phyloP scores from a whole-genome alignment of 1,139 yeast genomes.

The Sugiyamaella novakii region DNA sequence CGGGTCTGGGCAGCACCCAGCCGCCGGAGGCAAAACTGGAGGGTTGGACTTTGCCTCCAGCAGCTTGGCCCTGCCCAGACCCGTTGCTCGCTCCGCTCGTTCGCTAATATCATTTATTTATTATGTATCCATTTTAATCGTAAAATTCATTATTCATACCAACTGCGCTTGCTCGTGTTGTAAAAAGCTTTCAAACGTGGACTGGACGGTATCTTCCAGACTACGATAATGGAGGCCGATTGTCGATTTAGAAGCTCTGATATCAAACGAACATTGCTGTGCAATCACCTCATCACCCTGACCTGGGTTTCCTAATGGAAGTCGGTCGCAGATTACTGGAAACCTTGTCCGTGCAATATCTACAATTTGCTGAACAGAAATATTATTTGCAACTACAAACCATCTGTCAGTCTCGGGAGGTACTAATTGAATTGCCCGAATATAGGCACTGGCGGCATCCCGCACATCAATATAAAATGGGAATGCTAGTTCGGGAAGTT shows the following conservation, averaged over 20 bases:
- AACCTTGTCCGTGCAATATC: constrained; percentile 27
- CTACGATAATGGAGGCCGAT: constrained; percentile 26
- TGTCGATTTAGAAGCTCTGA: constrained; percentile 25
- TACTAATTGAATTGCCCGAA: constrained; percentile 28
- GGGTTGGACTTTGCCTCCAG: too few relatives aligned
- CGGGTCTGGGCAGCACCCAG: too few relatives aligned
- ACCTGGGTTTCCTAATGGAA: constrained; percentile 28
- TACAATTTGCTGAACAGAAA: constrained; percentile 31
- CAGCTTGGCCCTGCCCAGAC: background rate
- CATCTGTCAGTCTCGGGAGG: constrained; percentile 32
- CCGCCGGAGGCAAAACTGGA: too few relatives aligned
- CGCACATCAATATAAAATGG: constrained; percentile 35
- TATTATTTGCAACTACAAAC: constrained; percentile 32
- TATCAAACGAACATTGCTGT: constrained; percentile 32
- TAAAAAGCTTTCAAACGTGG: constrained; percentile 20
- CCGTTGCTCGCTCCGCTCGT: background rate
- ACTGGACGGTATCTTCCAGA: constrained; percentile 28
- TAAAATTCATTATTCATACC: constrained; percentile 9
- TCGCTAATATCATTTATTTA: constrained; percentile 3
- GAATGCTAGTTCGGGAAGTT: constrained; percentile 24
- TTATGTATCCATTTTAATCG: constrained; percentile 5
- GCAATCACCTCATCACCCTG: constrained; percentile 28
- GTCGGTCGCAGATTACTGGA: constrained; percentile 24
- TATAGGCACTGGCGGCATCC: constrained; percentile 32
- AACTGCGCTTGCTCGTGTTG: constrained; percentile 15